Percentiles rank a stretch among this genome's conserved stretches.
These are phyloP conservation scores for Leishmania tarentolae DNA, from an alignment of 208 protist genomes.

Conservation along the genomic window DNA sequence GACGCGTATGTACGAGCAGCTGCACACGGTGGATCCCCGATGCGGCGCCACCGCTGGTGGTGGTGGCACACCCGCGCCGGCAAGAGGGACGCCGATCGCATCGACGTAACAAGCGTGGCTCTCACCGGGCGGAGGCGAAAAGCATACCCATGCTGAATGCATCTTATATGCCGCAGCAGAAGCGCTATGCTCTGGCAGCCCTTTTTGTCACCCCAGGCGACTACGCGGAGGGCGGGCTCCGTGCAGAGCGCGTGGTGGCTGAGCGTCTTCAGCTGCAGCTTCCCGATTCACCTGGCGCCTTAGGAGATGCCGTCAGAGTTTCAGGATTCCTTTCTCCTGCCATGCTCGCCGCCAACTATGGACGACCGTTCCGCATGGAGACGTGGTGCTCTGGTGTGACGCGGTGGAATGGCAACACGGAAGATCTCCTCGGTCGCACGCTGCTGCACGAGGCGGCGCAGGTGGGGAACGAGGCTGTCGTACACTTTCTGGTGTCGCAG, in stretches of 20 bases:
- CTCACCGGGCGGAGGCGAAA: background rate
- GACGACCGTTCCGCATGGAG: constrained; percentile 30
- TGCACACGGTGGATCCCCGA: constrained; percentile 33
- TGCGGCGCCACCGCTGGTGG: constrained; percentile 15
- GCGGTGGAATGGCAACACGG: constrained; percentile 75
- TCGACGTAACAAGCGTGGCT: background rate
- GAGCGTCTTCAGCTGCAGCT: constrained; percentile 75
- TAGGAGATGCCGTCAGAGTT: constrained; percentile 13
- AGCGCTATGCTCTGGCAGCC: constrained; percentile 45
- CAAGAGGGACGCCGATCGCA: background rate
- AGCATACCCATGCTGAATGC: background rate
- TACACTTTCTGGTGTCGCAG: constrained; percentile 59
- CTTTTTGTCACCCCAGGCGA: constrained; percentile 69
- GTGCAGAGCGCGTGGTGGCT: constrained; percentile 55
- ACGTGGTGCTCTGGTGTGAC: constrained; percentile 45
- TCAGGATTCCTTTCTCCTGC: constrained; percentile 19
- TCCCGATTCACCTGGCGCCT: constrained; percentile 12
- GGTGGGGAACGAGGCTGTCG: constrained; percentile 54
- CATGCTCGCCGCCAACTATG: constrained; percentile 30
- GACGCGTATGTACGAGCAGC: constrained; percentile 24
- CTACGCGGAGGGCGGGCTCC: constrained; percentile 23
- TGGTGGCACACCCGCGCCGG: constrained; percentile 13
- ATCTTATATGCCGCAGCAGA: constrained; percentile 17
- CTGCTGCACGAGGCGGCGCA: constrained; percentile 72
- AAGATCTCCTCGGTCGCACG: constrained; percentile 77